Conservation (phyloP, 2,329 filamentous ascomycete genomes). For the Lachnellula subtilissima region DNA sequence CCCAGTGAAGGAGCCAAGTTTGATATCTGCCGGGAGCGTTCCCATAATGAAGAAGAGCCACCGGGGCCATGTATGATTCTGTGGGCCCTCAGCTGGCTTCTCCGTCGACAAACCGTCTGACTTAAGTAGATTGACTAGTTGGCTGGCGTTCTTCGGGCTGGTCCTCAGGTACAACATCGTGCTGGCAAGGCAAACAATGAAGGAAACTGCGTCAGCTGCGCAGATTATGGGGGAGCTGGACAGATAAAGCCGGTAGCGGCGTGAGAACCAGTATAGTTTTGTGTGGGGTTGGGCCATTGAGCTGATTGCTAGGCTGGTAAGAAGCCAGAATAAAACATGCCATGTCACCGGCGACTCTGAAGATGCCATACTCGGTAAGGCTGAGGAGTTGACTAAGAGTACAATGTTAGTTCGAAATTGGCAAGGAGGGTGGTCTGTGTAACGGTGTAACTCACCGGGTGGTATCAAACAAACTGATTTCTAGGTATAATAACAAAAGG, state of each 20-base stretch:
- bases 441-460: no score
- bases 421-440: no score
- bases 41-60: slow-evolving; percentile 15
- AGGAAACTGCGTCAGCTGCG: slow-evolving; percentile 8
- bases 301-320: slow-evolving; percentile 16
- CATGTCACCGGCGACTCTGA: slow-evolving; percentile 9
- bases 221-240: slow-evolving; percentile 15
- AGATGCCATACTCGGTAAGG: background rate
- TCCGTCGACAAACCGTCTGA: background rate
- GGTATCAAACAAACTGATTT: no score
- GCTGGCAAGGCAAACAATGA: slow-evolving; percentile 4
- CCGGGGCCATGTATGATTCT: slow-evolving; percentile 3
- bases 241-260: slow-evolving; percentile 11
- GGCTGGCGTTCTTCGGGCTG: background rate
- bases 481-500: no score
- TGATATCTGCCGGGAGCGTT: slow-evolving; percentile 9
- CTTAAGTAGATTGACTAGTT: background rate
- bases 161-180: background rate
- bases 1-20: slow-evolving; percentile 15
- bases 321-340: slow-evolving; percentile 18
- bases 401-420: no score
- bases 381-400: no score
- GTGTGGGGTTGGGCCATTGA: slow-evolving; percentile 19
- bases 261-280: slow-evolving; percentile 6
- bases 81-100: background rate